These are phyloP conservation scores for Euryodendron excelsum DNA, from an alignment of 148 eudicot genomes.

Conservation along the genomic window DNA sequence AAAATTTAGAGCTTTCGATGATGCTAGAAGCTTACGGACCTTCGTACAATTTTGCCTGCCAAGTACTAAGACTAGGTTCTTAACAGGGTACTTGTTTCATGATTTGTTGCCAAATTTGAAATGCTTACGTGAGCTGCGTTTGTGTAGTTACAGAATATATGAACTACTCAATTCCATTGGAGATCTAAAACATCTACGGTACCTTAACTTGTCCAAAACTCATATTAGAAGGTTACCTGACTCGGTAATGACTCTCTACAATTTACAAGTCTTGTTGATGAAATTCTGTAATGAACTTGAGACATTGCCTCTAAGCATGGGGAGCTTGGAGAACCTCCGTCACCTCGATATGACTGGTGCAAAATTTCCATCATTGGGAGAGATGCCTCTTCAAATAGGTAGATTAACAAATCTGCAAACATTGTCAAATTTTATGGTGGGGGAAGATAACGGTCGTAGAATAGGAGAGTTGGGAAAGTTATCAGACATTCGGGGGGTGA, in stretches of 20 bases:
- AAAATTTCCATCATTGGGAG: no score
- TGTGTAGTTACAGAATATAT: not conserved
- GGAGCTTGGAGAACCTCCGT: conserved; percentile 13
- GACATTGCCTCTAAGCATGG: conserved; percentile 12
- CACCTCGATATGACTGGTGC: conserved; percentile 11
- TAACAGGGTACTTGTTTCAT: not conserved
- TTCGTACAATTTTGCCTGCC: not conserved
- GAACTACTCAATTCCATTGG: conserved; percentile 19
- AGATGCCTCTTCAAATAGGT: conserved; percentile 18
- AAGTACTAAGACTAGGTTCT: no score
- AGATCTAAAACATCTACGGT: conserved; percentile 21
- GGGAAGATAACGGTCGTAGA: no score
- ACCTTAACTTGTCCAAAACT: conserved; percentile 22
- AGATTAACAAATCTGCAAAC: conserved; percentile 14
- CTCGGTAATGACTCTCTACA: conserved; percentile 13
- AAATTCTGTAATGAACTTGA: conserved; percentile 3
- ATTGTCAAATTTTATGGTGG: conserved; percentile 16
- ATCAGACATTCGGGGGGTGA: not conserved
- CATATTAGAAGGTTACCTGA: conserved; percentile 13
- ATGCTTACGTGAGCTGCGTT: conserved; percentile 20
- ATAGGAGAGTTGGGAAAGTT: no score
- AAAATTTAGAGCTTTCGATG: not conserved
- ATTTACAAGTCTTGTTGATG: conserved; percentile 22
- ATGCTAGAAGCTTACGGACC: not conserved
- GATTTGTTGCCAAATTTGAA: conserved; percentile 8